Evolutionary conservation across 352 stramenopile species (phyloP).

Genomic region (Phytophthora macrochlamydospora): DNA sequence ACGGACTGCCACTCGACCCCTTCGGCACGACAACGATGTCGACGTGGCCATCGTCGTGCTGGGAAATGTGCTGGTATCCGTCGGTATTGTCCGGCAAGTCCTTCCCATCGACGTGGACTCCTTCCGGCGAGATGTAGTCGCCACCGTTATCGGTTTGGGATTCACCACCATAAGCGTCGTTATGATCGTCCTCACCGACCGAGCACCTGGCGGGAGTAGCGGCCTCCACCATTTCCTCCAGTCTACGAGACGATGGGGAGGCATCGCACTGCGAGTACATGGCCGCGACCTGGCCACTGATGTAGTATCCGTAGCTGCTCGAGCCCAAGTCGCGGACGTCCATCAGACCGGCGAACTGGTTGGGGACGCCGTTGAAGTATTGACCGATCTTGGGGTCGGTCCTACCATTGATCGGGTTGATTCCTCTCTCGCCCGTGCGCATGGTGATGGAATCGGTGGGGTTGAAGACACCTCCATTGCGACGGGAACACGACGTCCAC

Average conservation of each 20-base stretch:
- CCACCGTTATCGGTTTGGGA: conserved; percentile 1
- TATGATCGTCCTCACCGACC: conserved; percentile 3
- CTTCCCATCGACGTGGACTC: neutral
- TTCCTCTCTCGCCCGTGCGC: conserved; percentile 43
- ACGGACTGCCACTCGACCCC: neutral
- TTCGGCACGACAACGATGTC: conserved; percentile 18
- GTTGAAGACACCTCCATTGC: conserved; percentile 43
- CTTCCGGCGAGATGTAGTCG: neutral
- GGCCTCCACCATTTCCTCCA: conserved; percentile 15
- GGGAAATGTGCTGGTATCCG: conserved; percentile 14
- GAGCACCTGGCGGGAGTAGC: conserved; percentile 20
- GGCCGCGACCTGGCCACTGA: conserved; percentile 45
- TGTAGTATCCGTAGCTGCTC: conserved; percentile 60
- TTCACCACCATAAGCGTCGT: neutral
- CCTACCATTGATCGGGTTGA: conserved; percentile 37
- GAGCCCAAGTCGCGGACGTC: conserved; percentile 49
- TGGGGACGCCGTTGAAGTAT: conserved; percentile 45
- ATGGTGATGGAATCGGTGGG: conserved; percentile 49
- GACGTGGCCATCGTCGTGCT: conserved; percentile 26
- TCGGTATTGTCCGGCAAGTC: conserved; percentile 1
- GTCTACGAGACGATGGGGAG: conserved; percentile 22
- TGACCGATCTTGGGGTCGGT: conserved; percentile 36
- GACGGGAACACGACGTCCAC: conserved; percentile 57
- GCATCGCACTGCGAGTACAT: conserved; percentile 52
- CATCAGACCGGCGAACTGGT: conserved; percentile 52